phyloP scores from a whole-genome alignment of 345 rosid species.

The Euphorbia lathyris region DNA sequence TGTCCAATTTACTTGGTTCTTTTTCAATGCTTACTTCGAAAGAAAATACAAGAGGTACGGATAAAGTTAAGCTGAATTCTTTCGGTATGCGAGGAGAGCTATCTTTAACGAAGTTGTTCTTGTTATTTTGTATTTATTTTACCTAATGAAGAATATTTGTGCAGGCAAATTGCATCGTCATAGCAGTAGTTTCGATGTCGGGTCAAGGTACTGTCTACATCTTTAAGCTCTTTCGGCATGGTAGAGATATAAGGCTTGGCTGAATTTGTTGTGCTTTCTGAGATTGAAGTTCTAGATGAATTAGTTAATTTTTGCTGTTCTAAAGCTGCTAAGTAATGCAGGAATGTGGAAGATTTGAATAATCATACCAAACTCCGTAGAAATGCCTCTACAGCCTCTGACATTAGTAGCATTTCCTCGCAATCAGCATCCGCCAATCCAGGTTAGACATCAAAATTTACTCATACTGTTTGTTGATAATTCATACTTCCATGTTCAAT shows the following conservation, averaged over 20 bases:
- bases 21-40: constrained; percentile 53
- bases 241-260: not conserved
- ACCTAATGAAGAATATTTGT: constrained; percentile 23
- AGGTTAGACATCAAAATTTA: constrained; percentile 38
- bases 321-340: constrained; percentile 27
- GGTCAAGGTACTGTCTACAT: constrained; percentile 44
- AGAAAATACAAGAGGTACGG: constrained; percentile 55
- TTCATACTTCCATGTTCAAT: no score
- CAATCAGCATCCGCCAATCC: constrained; percentile 33
- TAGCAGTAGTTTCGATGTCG: constrained; percentile 52
- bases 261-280: not conserved
- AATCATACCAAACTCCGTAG: constrained; percentile 56
- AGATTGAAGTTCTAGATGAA: not conserved
- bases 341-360: constrained; percentile 45
- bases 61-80: not conserved
- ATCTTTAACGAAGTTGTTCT: not conserved
- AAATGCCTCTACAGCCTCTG: constrained; percentile 66
- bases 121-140: not conserved
- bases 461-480: not conserved
- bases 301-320: not conserved
- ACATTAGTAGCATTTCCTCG: constrained; percentile 54
- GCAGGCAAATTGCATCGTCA: constrained; percentile 53
- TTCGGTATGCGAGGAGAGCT: not conserved
- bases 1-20: constrained; percentile 74
- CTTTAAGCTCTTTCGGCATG: not conserved